phyloP scores from a whole-genome alignment of 202 grass and related monocot genomes.

The Zizania palustris region DNA sequence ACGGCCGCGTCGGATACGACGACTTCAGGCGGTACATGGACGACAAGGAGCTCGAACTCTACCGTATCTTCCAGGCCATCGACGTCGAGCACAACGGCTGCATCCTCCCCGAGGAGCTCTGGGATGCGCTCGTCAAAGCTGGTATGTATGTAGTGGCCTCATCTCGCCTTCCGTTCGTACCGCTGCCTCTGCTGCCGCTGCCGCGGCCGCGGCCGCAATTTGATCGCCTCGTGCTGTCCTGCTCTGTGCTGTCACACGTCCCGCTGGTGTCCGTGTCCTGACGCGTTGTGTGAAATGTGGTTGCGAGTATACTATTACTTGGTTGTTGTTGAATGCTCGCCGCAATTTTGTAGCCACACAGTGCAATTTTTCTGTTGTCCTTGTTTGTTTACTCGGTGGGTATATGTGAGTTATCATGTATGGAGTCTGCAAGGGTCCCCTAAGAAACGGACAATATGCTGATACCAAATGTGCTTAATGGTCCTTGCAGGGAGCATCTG shows the following conservation, averaged over 20 bases:
- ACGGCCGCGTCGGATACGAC: slow-evolving; percentile 79
- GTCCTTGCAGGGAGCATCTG: not conserved
- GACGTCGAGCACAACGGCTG: slow-evolving; percentile 95
- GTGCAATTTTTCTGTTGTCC: not conserved
- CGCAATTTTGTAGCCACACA: not conserved
- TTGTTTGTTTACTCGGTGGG: slow-evolving; percentile 11
- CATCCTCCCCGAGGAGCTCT: slow-evolving; percentile 96
- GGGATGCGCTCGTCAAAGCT: slow-evolving; percentile 91
- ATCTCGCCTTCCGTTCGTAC: not conserved
- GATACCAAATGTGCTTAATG: slow-evolving; percentile 1
- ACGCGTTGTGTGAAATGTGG: slow-evolving; percentile 35
- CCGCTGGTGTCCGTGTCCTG: not conserved
- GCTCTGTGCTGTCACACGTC: not conserved
- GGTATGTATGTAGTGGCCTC: slow-evolving; percentile 56
- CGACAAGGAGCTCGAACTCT: slow-evolving; percentile 95
- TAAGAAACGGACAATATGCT: not conserved
- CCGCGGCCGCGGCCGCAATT: not conserved
- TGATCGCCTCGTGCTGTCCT: not conserved
- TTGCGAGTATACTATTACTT: not conserved
- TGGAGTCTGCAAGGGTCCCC: not conserved
- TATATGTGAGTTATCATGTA: slow-evolving; percentile 22
- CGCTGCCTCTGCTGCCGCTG: not conserved
- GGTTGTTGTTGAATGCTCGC: slow-evolving; percentile 22
- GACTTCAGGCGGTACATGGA: slow-evolving; percentile 95
- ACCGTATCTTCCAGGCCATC: slow-evolving; percentile 97